Conservation (phyloP, 257 asterid genomes). For the Cynanchum wilfordii region DNA sequence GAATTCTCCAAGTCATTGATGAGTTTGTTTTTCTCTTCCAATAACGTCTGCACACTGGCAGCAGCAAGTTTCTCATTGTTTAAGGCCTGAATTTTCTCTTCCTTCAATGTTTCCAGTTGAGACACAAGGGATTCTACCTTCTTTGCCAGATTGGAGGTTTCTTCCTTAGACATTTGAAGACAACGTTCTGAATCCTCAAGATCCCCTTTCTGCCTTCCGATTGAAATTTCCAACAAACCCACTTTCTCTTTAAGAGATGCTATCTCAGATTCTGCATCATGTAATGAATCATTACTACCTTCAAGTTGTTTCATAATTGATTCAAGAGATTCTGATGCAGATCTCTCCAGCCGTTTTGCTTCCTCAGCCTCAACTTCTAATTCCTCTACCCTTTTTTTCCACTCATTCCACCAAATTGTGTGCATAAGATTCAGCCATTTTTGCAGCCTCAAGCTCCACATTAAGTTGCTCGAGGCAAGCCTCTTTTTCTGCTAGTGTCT, state of each 20-base stretch:
- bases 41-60: constrained; percentile 53
- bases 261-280: constrained; percentile 67
- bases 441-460: constrained; percentile 85
- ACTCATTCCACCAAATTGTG: constrained; percentile 66
- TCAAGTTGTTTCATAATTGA: constrained; percentile 82
- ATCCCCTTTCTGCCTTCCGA: constrained; percentile 55
- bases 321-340: constrained; percentile 75
- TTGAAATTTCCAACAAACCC: constrained; percentile 64
- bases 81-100: constrained; percentile 59
- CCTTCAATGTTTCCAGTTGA: constrained; percentile 61
- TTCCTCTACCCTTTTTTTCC: constrained; percentile 63
- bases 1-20: constrained; percentile 55
- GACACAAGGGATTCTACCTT: constrained; percentile 52
- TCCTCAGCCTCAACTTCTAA: constrained; percentile 55
- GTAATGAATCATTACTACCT: constrained; percentile 66
- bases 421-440: constrained; percentile 71
- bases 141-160: constrained; percentile 54
- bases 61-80: constrained; percentile 84
- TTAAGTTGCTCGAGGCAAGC: constrained; percentile 66
- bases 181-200: constrained; percentile 60
- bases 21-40: constrained; percentile 70
- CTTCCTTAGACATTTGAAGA: constrained; percentile 53
- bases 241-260: constrained; percentile 71
- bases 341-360: constrained; percentile 76
- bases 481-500: constrained; percentile 60